These are phyloP conservation scores for Penicillium sp. DNA, from an alignment of 2,329 filamentous ascomycete species.

Conservation along the genomic window DNA sequence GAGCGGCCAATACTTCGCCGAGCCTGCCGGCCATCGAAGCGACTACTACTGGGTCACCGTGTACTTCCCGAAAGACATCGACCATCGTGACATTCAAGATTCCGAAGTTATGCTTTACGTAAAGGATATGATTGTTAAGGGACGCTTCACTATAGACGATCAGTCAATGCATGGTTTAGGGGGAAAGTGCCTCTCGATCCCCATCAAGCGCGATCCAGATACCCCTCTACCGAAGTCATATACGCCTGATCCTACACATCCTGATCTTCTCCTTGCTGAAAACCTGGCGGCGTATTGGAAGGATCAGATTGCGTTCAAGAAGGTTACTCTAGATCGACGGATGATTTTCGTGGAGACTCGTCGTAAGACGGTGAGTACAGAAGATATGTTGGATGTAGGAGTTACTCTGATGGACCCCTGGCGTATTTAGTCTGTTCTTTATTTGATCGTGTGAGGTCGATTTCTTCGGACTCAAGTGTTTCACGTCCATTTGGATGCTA, in stretches of 20 bases:
- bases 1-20: neutral
- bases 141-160: neutral
- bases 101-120: neutral
- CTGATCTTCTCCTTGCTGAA: neutral
- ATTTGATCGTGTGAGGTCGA: neutral
- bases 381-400: constrained; percentile 2
- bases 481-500: too few species aligned
- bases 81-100: neutral
- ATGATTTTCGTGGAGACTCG: neutral
- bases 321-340: neutral
- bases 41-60: constrained; percentile 3
- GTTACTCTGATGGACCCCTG: neutral
- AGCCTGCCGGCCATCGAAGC: neutral
- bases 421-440: neutral
- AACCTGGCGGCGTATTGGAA: neutral
- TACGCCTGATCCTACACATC: neutral
- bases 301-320: neutral
- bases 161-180: neutral
- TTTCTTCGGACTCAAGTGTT: too few species aligned
- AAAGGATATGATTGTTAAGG: neutral
- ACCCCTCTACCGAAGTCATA: neutral
- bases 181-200: neutral
- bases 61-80: neutral
- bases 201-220: neutral
- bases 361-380: neutral